Conservation (phyloP, 169 alveolate species). For the Plasmodium berghei region DNA sequence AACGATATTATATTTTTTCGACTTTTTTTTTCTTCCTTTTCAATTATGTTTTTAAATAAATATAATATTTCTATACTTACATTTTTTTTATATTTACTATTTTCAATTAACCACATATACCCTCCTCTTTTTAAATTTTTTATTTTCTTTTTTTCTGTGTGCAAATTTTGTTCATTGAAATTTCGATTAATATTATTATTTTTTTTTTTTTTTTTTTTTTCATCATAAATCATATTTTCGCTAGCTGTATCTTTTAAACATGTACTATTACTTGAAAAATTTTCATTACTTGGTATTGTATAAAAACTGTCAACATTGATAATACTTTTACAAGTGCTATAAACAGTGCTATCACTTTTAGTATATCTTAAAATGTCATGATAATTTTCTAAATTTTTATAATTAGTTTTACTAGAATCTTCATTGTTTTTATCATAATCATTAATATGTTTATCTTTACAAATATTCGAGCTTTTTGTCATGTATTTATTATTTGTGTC, state of each 20-base stretch:
- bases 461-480: no score
- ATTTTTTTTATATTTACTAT: constrained; percentile 47
- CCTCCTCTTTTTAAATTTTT: constrained; percentile 53
- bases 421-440: no score
- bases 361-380: no score
- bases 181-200: background rate
- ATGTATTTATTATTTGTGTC: constrained; percentile 1
- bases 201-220: background rate
- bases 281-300: no score
- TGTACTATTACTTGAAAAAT: no score
- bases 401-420: no score
- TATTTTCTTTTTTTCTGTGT: constrained; percentile 8
- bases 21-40: constrained; percentile 62
- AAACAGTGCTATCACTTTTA: no score
- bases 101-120: constrained; percentile 51
- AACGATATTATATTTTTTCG: constrained; percentile 54
- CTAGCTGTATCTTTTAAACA: no score
- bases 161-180: background rate
- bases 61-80: constrained; percentile 63
- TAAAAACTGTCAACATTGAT: no score
- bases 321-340: no score
- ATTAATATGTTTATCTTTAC: no score
- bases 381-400: no score
- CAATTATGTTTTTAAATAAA: constrained; percentile 52
- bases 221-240: background rate